These are phyloP conservation scores for Podaxis mareebaensis DNA, from an alignment of 768 basidiomycete genomes.

Conservation along the genomic window DNA sequence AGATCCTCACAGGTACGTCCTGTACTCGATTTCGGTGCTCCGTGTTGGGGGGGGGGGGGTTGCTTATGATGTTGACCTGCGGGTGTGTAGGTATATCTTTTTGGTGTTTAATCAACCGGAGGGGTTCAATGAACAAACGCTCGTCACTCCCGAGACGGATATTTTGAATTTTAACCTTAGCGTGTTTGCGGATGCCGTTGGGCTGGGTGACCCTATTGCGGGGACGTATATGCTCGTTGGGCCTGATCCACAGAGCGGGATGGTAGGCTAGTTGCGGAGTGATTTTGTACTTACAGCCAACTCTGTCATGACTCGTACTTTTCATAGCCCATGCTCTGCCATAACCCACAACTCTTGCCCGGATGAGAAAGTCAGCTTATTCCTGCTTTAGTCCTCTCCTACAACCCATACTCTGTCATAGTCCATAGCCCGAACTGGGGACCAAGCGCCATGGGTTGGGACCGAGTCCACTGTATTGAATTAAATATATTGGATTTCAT, in stretches of 20 bases:
- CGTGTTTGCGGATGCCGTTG: slow-evolving; percentile 38
- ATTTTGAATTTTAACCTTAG: slow-evolving; percentile 43
- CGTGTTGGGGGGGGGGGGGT: not conserved
- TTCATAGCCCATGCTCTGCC: too few species aligned
- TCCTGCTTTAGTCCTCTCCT: too few species aligned
- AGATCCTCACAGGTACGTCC: not conserved
- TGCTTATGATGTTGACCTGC: not conserved
- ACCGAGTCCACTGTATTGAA: too few species aligned
- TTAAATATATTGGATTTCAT: too few species aligned
- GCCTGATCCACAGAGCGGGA: not conserved
- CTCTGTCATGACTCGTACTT: too few species aligned
- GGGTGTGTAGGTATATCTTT: slow-evolving; percentile 38
- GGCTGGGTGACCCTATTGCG: slow-evolving; percentile 46
- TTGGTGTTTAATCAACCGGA: slow-evolving; percentile 44
- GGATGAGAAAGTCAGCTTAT: too few species aligned
- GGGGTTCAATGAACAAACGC: slow-evolving; percentile 39
- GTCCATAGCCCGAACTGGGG: too few species aligned
- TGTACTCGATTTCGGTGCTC: not conserved
- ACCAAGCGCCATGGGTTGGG: too few species aligned
- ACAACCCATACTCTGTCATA: too few species aligned
- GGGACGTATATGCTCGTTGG: slow-evolving; percentile 49
- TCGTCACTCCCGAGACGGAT: slow-evolving; percentile 36
- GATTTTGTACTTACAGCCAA: too few species aligned
- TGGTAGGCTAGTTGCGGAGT: too few species aligned
- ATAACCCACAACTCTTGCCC: too few species aligned